These are phyloP conservation scores for Violaceomyces palustris DNA, from an alignment of 1,284 basidiomycete genomes.

Conservation along the genomic window DNA sequence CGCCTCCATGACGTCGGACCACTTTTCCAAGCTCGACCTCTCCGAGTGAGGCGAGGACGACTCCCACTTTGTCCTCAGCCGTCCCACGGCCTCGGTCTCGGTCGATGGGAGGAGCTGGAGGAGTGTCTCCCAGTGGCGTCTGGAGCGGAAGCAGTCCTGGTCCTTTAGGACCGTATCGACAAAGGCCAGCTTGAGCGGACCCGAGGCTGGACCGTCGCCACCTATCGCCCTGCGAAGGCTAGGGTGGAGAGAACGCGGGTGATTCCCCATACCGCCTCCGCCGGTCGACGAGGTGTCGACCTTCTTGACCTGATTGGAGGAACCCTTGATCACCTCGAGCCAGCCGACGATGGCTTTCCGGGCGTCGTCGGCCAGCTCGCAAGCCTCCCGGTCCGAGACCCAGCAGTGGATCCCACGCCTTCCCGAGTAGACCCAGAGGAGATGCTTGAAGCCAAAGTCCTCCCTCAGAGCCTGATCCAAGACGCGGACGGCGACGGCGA, in stretches of 20 bases:
- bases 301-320: constrained; percentile 77
- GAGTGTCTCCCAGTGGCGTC: constrained; percentile 70
- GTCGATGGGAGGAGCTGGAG: constrained; percentile 66
- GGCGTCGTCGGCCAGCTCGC: constrained; percentile 86
- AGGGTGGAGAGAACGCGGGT: constrained; percentile 52
- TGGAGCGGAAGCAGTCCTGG: constrained; percentile 75
- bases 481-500: constrained; percentile 84
- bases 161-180: constrained; percentile 69
- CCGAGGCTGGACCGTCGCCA: constrained; percentile 52
- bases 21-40: constrained; percentile 65
- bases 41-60: constrained; percentile 56
- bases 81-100: constrained; percentile 37
- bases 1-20: constrained; percentile 62
- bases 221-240: constrained; percentile 46
- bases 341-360: constrained; percentile 78
- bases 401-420: constrained; percentile 96
- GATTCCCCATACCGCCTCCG: constrained; percentile 65
- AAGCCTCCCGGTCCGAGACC: constrained; percentile 85
- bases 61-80: constrained; percentile 65
- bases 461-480: constrained; percentile 71
- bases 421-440: constrained; percentile 98
- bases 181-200: constrained; percentile 62
- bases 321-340: constrained; percentile 74
- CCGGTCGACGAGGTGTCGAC: constrained; percentile 61
- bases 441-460: constrained; percentile 71